phyloP scores from a whole-genome alignment of 2,329 filamentous ascomycete species.

The Metarhizium rileyi region DNA sequence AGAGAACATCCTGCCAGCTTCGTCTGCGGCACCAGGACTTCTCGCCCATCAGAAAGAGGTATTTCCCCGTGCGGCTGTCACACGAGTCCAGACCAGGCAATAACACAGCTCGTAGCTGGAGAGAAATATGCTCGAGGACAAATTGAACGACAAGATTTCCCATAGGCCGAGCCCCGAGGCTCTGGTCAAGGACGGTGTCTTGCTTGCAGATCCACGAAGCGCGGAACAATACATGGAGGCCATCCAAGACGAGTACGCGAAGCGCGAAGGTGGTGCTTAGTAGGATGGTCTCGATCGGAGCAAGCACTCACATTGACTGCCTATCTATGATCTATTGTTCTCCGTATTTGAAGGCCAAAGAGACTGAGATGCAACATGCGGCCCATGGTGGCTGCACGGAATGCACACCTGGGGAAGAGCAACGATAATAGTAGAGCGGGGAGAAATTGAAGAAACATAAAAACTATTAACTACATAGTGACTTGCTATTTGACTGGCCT shows the following conservation, averaged over 20 bases:
- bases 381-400: too few species aligned
- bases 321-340: too few species aligned
- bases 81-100: background rate
- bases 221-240: slow-evolving; percentile 49
- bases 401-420: too few species aligned
- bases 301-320: background rate
- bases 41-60: slow-evolving; percentile 71
- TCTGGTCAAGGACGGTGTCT: slow-evolving; percentile 68
- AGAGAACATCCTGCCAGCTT: slow-evolving; percentile 83
- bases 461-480: too few species aligned
- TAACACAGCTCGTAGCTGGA: slow-evolving; percentile 45
- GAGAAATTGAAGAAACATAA: too few species aligned
- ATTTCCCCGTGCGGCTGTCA: slow-evolving; percentile 11
- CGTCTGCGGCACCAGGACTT: slow-evolving; percentile 67
- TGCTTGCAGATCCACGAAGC: slow-evolving; percentile 58
- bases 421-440: too few species aligned
- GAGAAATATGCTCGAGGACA: slow-evolving; percentile 80
- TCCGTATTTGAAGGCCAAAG: too few species aligned
- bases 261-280: slow-evolving; percentile 52
- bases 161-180: slow-evolving; percentile 67
- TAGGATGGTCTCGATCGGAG: background rate
- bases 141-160: slow-evolving; percentile 77
- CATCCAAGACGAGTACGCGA: slow-evolving; percentile 55
- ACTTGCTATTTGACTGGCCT: too few species aligned
- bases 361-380: too few species aligned